phyloP scores from a whole-genome alignment of 169 alveolate species.

The Plasmodium gallinaceum region DNA sequence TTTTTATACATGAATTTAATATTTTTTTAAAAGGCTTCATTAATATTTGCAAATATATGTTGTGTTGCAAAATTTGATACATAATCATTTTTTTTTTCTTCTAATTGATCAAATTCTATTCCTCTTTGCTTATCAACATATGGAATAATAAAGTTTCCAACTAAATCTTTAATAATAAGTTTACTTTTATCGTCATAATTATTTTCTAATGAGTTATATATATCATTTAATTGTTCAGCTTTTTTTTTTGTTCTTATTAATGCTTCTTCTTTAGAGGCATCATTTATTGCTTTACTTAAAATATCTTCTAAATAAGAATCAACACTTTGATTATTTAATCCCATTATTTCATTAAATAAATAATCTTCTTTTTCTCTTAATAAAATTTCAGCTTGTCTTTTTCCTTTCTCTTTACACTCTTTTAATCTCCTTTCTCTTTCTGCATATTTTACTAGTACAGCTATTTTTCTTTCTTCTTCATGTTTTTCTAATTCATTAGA shows the following conservation, averaged over 20 bases:
- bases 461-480: conserved; percentile 78
- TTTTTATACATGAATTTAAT: not conserved
- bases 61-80: conserved; percentile 75
- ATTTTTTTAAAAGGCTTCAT: conserved; percentile 43
- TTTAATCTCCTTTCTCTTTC: conserved; percentile 74
- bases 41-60: conserved; percentile 63
- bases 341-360: conserved; percentile 77
- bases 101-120: conserved; percentile 44
- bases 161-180: conserved; percentile 69
- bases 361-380: conserved; percentile 78
- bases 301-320: conserved; percentile 76
- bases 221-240: conserved; percentile 75
- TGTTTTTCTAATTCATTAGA: conserved; percentile 75
- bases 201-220: conserved; percentile 63
- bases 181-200: conserved; percentile 55
- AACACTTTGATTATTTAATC: conserved; percentile 72
- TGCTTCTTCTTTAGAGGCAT: conserved; percentile 74
- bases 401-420: conserved; percentile 77
- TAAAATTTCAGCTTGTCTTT: conserved; percentile 76
- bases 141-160: conserved; percentile 73
- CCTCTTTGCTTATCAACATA: conserved; percentile 78
- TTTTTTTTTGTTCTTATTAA: conserved; percentile 66
- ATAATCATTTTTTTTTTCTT: conserved; percentile 64
- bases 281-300: conserved; percentile 66
- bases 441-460: conserved; percentile 73